These are phyloP conservation scores for Candida boidinii DNA, from an alignment of 805 yeast genomes.

Conservation along the genomic window DNA sequence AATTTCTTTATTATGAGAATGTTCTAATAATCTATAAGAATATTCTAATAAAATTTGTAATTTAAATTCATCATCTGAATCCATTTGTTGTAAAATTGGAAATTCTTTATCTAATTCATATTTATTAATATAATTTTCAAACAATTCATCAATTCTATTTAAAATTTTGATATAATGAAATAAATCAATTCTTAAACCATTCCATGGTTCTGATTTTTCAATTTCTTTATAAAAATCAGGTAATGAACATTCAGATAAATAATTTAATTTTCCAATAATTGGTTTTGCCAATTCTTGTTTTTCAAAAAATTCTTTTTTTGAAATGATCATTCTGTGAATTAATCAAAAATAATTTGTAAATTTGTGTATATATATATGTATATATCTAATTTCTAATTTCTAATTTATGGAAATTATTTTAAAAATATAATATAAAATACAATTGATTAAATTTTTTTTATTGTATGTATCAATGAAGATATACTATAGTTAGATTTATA, in stretches of 20 bases:
- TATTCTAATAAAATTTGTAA: slow-evolving; percentile 50
- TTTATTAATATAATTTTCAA: slow-evolving; percentile 44
- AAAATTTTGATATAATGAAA: slow-evolving; percentile 71
- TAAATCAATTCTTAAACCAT: slow-evolving; percentile 36
- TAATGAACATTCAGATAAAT: slow-evolving; percentile 2
- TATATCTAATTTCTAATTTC: too few species aligned
- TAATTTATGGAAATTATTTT: too few species aligned
- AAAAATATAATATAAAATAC: too few species aligned
- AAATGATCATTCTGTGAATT: slow-evolving; percentile 11
- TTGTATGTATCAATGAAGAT: too few species aligned
- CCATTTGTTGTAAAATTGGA: slow-evolving; percentile 38
- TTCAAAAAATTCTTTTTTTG: slow-evolving; percentile 9
- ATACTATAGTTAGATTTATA: too few species aligned
- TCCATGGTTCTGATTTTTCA: slow-evolving; percentile 19
- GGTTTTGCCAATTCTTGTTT: slow-evolving; percentile 8
- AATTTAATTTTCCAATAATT: slow-evolving; percentile 6
- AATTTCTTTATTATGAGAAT: slow-evolving; percentile 58
- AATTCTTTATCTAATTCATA: slow-evolving; percentile 41
- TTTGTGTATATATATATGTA: too few species aligned
- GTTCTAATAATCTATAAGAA: slow-evolving; percentile 53
- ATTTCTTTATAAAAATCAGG: too few species aligned
- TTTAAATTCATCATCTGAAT: slow-evolving; percentile 34
- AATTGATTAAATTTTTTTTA: too few species aligned
- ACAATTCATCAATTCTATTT: slow-evolving; percentile 63
- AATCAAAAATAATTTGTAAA: too few species aligned